These are phyloP conservation scores for Candida parachauliodes DNA, from an alignment of 805 yeast species.

Conservation along the genomic window DNA sequence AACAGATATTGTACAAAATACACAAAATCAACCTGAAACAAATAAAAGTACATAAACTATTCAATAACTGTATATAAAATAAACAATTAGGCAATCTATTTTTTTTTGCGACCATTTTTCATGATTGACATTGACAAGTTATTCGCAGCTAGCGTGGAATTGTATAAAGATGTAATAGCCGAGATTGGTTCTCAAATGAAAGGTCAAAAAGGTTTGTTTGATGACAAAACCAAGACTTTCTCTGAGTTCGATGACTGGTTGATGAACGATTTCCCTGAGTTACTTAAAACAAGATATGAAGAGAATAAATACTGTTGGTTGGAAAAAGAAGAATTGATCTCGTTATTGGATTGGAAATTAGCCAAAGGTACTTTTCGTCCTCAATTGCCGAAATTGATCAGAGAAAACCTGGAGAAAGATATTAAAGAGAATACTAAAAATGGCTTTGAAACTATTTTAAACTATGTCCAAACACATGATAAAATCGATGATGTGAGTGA, in stretches of 20 bases:
- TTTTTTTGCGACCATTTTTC: not conserved
- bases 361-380: slow-evolving; percentile 45
- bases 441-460: slow-evolving; percentile 20
- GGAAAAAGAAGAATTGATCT: slow-evolving; percentile 36
- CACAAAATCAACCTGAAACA: not conserved
- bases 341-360: slow-evolving; percentile 49
- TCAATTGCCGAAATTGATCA: slow-evolving; percentile 37
- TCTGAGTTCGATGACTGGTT: slow-evolving; percentile 39
- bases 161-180: slow-evolving; percentile 22
- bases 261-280: slow-evolving; percentile 23
- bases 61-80: too few species aligned
- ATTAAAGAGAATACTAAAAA: slow-evolving; percentile 28
- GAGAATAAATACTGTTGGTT: slow-evolving; percentile 20
- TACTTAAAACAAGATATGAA: slow-evolving; percentile 20
- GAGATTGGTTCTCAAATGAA: not conserved
- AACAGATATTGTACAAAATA: slow-evolving; percentile 4
- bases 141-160: slow-evolving; percentile 17
- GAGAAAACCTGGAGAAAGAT: slow-evolving; percentile 26
- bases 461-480: slow-evolving; percentile 4
- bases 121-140: slow-evolving; percentile 6
- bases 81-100: too few species aligned
- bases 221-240: slow-evolving; percentile 23
- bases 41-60: too few species aligned
- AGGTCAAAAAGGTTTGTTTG: slow-evolving; percentile 13
- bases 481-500: slow-evolving; percentile 3